Conservation (phyloP, 768 basidiomycete species). For the Tylopilus cervinicoccineus region DNA sequence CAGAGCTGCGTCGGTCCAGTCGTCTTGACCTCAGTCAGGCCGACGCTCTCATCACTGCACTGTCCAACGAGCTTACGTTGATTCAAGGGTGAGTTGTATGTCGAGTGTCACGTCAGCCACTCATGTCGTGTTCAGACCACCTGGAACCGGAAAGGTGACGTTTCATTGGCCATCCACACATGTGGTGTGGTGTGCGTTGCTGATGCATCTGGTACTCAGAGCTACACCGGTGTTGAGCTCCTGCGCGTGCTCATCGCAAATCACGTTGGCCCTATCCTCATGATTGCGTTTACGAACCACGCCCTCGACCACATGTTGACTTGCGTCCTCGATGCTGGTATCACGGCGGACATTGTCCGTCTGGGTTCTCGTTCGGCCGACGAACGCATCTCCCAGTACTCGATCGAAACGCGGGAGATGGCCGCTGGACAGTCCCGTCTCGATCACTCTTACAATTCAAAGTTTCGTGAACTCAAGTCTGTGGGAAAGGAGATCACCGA, state of each 20-base stretch:
- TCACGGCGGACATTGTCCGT: slow-evolving; percentile 62
- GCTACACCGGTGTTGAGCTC: slow-evolving; percentile 66
- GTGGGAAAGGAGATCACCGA: slow-evolving; percentile 44
- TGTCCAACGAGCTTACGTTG: slow-evolving; percentile 57
- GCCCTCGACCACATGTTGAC: slow-evolving; percentile 71
- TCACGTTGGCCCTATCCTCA: slow-evolving; percentile 47
- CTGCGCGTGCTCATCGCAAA: slow-evolving; percentile 59
- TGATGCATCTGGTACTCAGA: slow-evolving; percentile 35
- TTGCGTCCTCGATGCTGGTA: slow-evolving; percentile 58
- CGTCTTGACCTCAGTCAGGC: slow-evolving; percentile 68
- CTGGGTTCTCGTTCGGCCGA: slow-evolving; percentile 64
- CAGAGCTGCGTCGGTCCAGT: slow-evolving; percentile 43
- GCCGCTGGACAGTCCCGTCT: slow-evolving; percentile 40
- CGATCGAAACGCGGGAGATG: slow-evolving; percentile 55
- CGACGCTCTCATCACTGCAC: slow-evolving; percentile 59
- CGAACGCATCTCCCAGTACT: slow-evolving; percentile 56
- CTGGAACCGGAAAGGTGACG: slow-evolving; percentile 71
- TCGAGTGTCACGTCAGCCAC: neutral
- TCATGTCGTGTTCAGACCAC: slow-evolving; percentile 44
- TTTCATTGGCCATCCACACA: neutral
- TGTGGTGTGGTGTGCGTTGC: neutral
- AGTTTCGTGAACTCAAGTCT: slow-evolving; percentile 39
- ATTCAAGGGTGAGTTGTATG: slow-evolving; percentile 60
- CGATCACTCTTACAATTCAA: slow-evolving; percentile 29
- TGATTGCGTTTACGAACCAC: slow-evolving; percentile 74